Percentiles rank a stretch among this genome's conserved stretches.
phyloP scores from a whole-genome alignment of 2,329 filamentous ascomycete species.

The Lasiodiplodia theobromae region DNA sequence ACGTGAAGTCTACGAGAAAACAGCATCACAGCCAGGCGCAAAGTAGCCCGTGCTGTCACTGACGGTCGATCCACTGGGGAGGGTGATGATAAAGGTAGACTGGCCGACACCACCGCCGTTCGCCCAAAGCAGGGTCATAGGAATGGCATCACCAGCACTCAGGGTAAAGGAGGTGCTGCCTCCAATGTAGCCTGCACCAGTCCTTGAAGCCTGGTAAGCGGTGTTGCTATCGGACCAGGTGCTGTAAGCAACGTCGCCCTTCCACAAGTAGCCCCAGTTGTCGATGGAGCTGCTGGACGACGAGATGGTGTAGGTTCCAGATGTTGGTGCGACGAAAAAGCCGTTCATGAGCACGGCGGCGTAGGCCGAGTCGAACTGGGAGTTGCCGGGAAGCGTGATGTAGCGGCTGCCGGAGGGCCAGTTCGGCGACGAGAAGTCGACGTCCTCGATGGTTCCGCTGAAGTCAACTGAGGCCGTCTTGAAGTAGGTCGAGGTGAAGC shows the following conservation, averaged over 20 bases:
- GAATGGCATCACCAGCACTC: conserved; percentile 10
- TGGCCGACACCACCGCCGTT: conserved; percentile 5
- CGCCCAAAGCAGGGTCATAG: conserved; percentile 4
- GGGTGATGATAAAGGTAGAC: background rate
- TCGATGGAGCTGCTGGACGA: background rate
- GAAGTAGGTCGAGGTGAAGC: conserved; percentile 12
- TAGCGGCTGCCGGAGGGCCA: background rate
- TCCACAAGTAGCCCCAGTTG: conserved; percentile 11
- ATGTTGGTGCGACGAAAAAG: background rate
- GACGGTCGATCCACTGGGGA: background rate
- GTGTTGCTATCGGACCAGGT: background rate
- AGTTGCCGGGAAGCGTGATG: background rate
- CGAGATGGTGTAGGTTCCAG: conserved; percentile 3
- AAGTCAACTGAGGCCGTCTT: conserved; percentile 4
- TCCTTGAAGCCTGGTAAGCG: background rate
- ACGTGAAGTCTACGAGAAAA: background rate
- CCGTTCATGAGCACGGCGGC: conserved; percentile 4
- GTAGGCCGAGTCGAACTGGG: background rate
- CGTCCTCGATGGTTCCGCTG: background rate
- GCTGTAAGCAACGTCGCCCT: conserved; percentile 3
- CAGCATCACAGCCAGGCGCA: background rate
- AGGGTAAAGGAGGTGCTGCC: background rate
- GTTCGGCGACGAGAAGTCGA: conserved; percentile 8
- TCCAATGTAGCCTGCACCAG: background rate
- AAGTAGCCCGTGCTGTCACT: conserved; percentile 8